A percentile compares a stretch with the other conserved stretches of the same genome.
These are phyloP conservation scores for Astrothelium macrocarpum DNA, from an alignment of 495 filamentous ascomycete species.

Conservation along the genomic window DNA sequence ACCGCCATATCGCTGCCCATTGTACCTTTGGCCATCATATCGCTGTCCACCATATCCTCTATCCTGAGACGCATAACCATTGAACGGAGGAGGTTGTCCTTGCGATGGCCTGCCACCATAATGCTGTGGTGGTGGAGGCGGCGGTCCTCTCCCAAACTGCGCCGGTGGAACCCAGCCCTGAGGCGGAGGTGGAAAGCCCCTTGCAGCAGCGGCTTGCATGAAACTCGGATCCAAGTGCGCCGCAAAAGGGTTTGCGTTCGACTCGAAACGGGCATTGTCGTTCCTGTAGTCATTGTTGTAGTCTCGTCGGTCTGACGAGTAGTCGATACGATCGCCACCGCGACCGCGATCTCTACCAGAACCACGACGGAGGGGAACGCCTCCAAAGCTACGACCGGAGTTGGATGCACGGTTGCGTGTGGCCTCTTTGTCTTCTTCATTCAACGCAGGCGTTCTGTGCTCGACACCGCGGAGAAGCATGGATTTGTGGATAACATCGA, in stretches of 20 bases:
- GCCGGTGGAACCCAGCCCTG: slow-evolving; percentile 12
- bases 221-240: slow-evolving; percentile 16
- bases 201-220: slow-evolving; percentile 16
- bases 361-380: slow-evolving; percentile 41
- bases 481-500: slow-evolving; percentile 70
- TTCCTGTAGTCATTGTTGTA: slow-evolving; percentile 7
- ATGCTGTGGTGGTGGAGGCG: neutral
- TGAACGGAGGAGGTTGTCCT: neutral
- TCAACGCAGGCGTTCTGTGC: slow-evolving; percentile 57
- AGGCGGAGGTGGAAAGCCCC: slow-evolving; percentile 17
- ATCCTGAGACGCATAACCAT: slow-evolving; percentile 8
- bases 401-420: slow-evolving; percentile 50
- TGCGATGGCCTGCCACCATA: neutral
- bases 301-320: slow-evolving; percentile 3
- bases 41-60: neutral
- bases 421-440: slow-evolving; percentile 60
- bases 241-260: neutral
- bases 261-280: slow-evolving; percentile 12
- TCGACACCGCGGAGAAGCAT: slow-evolving; percentile 84
- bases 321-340: slow-evolving; percentile 20
- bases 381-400: slow-evolving; percentile 54
- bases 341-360: slow-evolving; percentile 11
- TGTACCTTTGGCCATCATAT: too few species aligned
- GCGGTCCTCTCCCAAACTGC: slow-evolving; percentile 1
- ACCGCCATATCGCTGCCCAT: too few species aligned